These are phyloP conservation scores for Cercophora samala DNA, from an alignment of 495 filamentous ascomycete species.

Conservation along the genomic window DNA sequence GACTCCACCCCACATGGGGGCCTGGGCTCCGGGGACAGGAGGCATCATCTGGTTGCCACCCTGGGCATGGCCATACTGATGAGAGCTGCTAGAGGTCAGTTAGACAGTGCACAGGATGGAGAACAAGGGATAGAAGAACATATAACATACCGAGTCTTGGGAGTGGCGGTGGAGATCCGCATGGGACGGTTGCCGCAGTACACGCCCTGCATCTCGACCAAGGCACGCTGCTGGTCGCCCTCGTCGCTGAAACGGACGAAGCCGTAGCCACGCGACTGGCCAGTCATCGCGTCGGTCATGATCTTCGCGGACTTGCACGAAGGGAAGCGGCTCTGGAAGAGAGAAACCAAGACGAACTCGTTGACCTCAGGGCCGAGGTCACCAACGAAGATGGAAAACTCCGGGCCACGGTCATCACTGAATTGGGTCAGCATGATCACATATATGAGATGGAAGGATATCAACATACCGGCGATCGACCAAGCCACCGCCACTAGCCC, in stretches of 20 bases:
- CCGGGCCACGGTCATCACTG: conserved; percentile 92
- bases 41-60: conserved; percentile 38
- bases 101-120: conserved; percentile 6
- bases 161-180: conserved; percentile 97
- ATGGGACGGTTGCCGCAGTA: conserved; percentile 99
- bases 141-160: conserved; percentile 64
- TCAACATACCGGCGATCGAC: conserved; percentile 78
- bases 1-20: conserved; percentile 41
- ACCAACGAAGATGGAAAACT: conserved; percentile 96
- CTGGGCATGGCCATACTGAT: conserved; percentile 40
- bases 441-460: background rate
- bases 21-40: conserved; percentile 36
- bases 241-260: conserved; percentile 97
- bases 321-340: conserved; percentile 93
- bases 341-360: conserved; percentile 93
- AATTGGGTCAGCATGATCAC: conserved; percentile 20
- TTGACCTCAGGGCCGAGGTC: conserved; percentile 98
- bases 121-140: background rate
- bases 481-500: conserved; percentile 94
- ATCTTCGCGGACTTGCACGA: conserved; percentile 99
- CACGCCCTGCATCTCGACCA: conserved; percentile 98
- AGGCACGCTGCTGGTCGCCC: conserved; percentile 87
- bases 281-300: conserved; percentile 98
- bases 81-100: conserved; percentile 28
- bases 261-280: conserved; percentile 95